Evolutionary conservation across 208 protist genomes (phyloP), one percentile per base, ranked within the genome.

Genomic region (Porcisia deanei): DNA sequence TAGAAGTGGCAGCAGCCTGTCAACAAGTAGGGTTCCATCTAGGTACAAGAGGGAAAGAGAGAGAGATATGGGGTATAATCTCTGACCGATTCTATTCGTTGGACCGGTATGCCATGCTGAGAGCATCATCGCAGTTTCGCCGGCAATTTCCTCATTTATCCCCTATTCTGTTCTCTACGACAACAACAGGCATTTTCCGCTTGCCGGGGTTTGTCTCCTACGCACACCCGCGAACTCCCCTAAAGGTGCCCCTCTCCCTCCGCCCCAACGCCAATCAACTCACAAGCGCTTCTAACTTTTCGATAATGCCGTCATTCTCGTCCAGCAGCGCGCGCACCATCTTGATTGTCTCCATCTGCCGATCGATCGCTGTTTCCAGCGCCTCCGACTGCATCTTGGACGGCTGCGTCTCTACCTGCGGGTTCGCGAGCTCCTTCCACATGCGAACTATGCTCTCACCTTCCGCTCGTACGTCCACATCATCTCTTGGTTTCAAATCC

Each of bases 391-490:
- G 76, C 74, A 97, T 85, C 14, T 74, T 68, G 49, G 86, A 80
- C n/a, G 87, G 79, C 41, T 88, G 84, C 25, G 88, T 90, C 30
- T 89, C 77, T 3, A 65, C 57, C 39, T 77, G 79, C 2, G 79
- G 73, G 43, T 87, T 66, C 37, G 92, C 41, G 30, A 95, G 76
- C 37, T 94, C 91, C 12, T 85, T 85, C 85, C 90, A 97, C 90
- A 97, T 97, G 20, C 83, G 70, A 8, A 91, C 88, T 61, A 97
- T 93, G 60, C 85, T 91, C 53, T 88, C 53, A 18, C 86, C 91
- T 7, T 91, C 81, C 14, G 73, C 72, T 14, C 70, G 76, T 8
- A 94, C 75, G 25, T 86, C 78, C 10, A 79, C 73, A 14, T 53
- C 8, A 25, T 81, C 75, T 8, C 80, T 65, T 3, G 58, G 16